phyloP scores from a whole-genome alignment of 2,329 filamentous ascomycete genomes.

The Colletotrichum lupini region DNA sequence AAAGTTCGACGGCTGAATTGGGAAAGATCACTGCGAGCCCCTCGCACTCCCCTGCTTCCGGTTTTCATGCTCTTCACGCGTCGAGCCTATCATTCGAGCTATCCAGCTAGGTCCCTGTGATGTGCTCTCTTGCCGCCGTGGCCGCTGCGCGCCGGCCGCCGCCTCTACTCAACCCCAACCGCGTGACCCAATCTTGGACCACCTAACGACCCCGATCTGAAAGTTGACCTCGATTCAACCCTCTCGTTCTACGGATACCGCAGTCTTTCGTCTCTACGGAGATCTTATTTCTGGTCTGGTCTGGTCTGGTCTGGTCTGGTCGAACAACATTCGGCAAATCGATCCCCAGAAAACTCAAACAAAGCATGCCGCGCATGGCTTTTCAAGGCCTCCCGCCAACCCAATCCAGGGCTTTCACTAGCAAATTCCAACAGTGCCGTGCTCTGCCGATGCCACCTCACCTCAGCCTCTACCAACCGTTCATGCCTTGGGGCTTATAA shows the following conservation, averaged over 20 bases:
- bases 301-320: no score
- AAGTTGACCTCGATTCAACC: slow-evolving; percentile 10
- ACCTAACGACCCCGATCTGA: slow-evolving; percentile 10
- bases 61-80: neutral
- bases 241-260: neutral
- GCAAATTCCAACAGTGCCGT: neutral
- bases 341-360: neutral
- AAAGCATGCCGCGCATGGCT: neutral
- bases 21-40: neutral
- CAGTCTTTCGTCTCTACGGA: neutral
- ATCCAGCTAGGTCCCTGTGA: neutral
- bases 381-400: slow-evolving; percentile 8
- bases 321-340: slow-evolving; percentile 3
- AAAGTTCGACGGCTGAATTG: neutral
- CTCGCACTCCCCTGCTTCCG: neutral
- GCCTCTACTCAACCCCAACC: neutral
- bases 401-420: slow-evolving; percentile 13
- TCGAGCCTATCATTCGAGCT: no score
- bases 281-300: neutral
- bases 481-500: slow-evolving; percentile 13
- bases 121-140: slow-evolving; percentile 19
- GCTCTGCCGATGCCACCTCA: slow-evolving; percentile 16
- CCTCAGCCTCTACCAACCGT: slow-evolving; percentile 25
- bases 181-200: neutral
- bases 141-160: neutral